Conservation (phyloP, 768 basidiomycete genomes). For the Russula griseocarnosa region DNA sequence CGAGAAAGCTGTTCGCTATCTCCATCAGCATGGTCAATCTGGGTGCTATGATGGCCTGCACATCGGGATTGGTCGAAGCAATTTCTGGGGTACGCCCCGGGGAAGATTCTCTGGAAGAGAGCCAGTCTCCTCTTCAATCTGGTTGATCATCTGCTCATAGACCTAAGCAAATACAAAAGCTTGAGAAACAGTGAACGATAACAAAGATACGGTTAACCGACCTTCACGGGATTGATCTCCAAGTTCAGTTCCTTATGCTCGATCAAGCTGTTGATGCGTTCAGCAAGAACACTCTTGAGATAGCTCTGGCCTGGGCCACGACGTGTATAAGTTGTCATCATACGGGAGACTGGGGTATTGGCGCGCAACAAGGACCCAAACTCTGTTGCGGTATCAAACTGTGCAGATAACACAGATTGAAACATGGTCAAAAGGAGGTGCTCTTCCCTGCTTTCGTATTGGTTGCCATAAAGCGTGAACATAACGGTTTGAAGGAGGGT, state of each 20-base stretch:
- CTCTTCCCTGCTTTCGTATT: constrained; percentile 97
- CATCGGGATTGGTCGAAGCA: constrained; percentile 91
- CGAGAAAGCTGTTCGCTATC: constrained; percentile 95
- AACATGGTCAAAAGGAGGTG: constrained; percentile 99
- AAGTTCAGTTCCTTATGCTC: constrained; percentile 99
- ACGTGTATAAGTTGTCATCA: constrained; percentile 99
- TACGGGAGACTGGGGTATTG: constrained; percentile 97
- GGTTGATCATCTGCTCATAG: constrained; percentile 99
- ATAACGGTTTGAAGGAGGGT: constrained; percentile 99
- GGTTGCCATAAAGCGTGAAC: constrained; percentile 99
- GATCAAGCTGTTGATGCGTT: constrained; percentile 96
- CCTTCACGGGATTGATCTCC: constrained; percentile 99
- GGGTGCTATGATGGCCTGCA: constrained; percentile 97
- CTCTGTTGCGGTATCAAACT: constrained; percentile 98
- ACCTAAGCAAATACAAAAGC: constrained; percentile 51
- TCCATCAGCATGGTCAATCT: constrained; percentile 99
- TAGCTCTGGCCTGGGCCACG: constrained; percentile 98
- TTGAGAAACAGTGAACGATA: neutral
- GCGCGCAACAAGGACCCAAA: constrained; percentile 98
- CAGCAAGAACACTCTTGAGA: constrained; percentile 94
- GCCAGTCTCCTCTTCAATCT: constrained; percentile 97
- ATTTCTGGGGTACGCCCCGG: constrained; percentile 91
- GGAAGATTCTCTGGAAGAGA: constrained; percentile 87
- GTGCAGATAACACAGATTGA: constrained; percentile 95
- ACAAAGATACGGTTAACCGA: constrained; percentile 33